Base-by-base conservation (phyloP, 192 early-diverging fungal genomes). In the Cladochytrium replicatum region DNA sequence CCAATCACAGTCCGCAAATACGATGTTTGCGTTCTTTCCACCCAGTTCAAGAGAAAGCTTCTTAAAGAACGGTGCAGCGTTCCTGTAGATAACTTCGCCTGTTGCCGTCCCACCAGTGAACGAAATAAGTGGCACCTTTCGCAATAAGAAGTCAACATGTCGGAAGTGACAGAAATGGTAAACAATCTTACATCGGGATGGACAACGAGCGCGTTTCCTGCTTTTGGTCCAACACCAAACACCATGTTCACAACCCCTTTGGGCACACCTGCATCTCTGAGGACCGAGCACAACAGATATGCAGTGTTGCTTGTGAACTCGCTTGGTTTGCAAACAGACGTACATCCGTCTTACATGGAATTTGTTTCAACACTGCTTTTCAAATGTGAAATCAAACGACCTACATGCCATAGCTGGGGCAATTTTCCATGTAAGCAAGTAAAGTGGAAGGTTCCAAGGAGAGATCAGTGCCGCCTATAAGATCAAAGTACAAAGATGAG, bases 231-330 rank as follows among this genome's bases (percentile, higher is more conserved):
- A 28, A 43, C 50, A 48, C 89, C 89, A 61, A 87, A 82, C n/a
- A 90, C 65, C 62, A 92, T 74, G 59, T 89, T 92, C 49, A 88
- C 64, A 5, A 92, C 89, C 30, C 89, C 87, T 24, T 65, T 48
- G n/a, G 32, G 87, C 19, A 92, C 58, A 25, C 83, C 84, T 24
- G 85, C 86, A 40, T 86, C 71, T 19, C 71, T 55, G 31, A 80
- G 52, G 17, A 90, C 61, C 24, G 72, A 54, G 46, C 78, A 75
- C 8, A 90, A 67, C 67, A 87, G 34, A 6, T 19, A 62, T 22
- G 56, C 52, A 4, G 68, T 66, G 1, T 63, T 40, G 40, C 28
- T 26, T 1, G 68, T 71, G 48, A 64, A 60, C 52, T 88, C 85
- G n/a, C 74, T 72, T 2, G 88, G 78, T 68, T 93, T 93, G 57